These are phyloP conservation scores for Pezicula rhizophila DNA, from an alignment of 2,329 filamentous ascomycete genomes.

Conservation along the genomic window DNA sequence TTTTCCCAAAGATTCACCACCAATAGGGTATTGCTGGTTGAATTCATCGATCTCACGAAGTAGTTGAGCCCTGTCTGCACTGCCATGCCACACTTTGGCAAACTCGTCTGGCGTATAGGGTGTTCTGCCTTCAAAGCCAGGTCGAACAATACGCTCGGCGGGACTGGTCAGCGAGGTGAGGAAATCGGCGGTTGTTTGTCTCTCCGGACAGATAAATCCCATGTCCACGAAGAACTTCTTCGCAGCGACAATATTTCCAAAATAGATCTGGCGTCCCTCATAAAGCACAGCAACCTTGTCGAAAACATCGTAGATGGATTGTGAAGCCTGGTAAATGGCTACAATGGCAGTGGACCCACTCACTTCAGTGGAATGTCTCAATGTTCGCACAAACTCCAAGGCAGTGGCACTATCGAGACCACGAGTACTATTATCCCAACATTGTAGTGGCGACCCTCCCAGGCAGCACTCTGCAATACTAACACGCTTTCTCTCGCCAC, in stretches of 20 bases:
- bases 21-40: slow-evolving; percentile 33
- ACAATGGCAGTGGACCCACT: slow-evolving; percentile 56
- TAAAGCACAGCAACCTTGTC: slow-evolving; percentile 66
- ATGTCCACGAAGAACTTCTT: slow-evolving; percentile 65
- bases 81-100: slow-evolving; percentile 42
- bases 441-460: slow-evolving; percentile 54
- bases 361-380: slow-evolving; percentile 61
- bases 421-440: slow-evolving; percentile 72
- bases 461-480: slow-evolving; percentile 72
- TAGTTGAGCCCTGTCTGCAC: slow-evolving; percentile 35
- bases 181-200: slow-evolving; percentile 55
- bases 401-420: slow-evolving; percentile 71
- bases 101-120: slow-evolving; percentile 51
- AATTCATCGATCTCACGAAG: slow-evolving; percentile 46
- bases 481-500: slow-evolving; percentile 72
- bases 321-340: slow-evolving; percentile 67
- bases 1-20: slow-evolving; percentile 27
- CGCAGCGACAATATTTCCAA: slow-evolving; percentile 56
- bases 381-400: slow-evolving; percentile 63
- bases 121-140: slow-evolving; percentile 51
- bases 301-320: slow-evolving; percentile 62
- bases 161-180: slow-evolving; percentile 66
- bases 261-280: slow-evolving; percentile 66
- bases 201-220: slow-evolving; percentile 65
- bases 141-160: slow-evolving; percentile 48